Evolutionary conservation across 352 stramenopile genomes (phyloP), one percentile per base, ranked within the genome.

Genomic region (Globisporangium irregulare): DNA sequence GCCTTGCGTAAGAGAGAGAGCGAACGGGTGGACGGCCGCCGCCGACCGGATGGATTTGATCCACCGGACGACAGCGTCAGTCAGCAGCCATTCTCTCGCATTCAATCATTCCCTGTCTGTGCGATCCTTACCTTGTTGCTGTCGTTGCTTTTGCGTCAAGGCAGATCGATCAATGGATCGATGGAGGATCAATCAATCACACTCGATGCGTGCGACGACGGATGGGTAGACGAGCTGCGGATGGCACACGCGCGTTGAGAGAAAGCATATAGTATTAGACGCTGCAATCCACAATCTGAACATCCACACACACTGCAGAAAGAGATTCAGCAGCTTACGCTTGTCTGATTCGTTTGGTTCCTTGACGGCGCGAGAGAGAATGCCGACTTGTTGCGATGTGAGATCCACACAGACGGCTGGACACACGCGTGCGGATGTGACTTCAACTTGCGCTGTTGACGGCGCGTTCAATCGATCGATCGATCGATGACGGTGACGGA

Each of bases 101-200:
- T 43, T 41, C 27, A 12, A n/a, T 27, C 56, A 12, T 14, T 61
- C 8, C 20, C 18, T 48, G 50, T n/a, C 29, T 29, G 20, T 20
- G 32, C 56, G 56, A 46, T 32, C 10, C 56, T 38, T 22, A 36
- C 25, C 43, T 62, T 64, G 53, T 29, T 69, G 24, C 25, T 22
- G 27, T 50, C 41, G 22, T 43, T 58, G 34, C 10, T 32, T 46
- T 43, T 41, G 34, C 56, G 27, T 43, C 63, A 62, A 50, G 41
- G 51, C 53, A 66, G 59, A 71, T 71, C 66, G 66, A 71, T 67
- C 61, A 60, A 67, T 71, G 53, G 66, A 71, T 57, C 66, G 64
- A 69, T 69, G 62, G 41, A 55, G 43, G 43, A 60, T 43, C 54
- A 56, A 69, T 69, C 64, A 69, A 64, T 60, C 56, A 64, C 64